Evolutionary conservation across 2,329 filamentous ascomycete genomes (phyloP).

Genomic region (Aureobasidium namibiae): DNA sequence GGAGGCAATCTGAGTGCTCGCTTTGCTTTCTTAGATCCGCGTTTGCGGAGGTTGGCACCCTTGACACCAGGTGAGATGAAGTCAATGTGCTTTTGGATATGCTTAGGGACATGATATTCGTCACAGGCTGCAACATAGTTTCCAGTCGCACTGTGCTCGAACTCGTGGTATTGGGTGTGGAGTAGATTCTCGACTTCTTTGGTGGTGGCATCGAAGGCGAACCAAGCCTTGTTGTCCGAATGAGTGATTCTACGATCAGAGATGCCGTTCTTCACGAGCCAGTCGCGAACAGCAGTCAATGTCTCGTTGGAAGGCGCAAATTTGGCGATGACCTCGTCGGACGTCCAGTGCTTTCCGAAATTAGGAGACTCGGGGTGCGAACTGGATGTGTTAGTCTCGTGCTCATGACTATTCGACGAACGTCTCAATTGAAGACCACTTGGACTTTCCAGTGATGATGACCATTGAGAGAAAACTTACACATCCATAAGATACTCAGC

Average conservation of each 20-base stretch:
- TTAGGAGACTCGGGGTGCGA: slow-evolving; percentile 24
- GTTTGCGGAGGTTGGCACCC: slow-evolving; percentile 16
- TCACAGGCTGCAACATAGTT: slow-evolving; percentile 18
- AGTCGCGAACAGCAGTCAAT: slow-evolving; percentile 19
- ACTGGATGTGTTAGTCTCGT: slow-evolving; percentile 8
- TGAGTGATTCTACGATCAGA: slow-evolving; percentile 20
- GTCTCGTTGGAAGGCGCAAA: slow-evolving; percentile 22
- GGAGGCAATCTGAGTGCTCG: neutral
- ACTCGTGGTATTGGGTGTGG: slow-evolving; percentile 22
- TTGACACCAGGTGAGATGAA: slow-evolving; percentile 25
- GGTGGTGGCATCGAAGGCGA: slow-evolving; percentile 25
- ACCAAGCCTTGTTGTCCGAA: slow-evolving; percentile 27
- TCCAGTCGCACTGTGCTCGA: slow-evolving; percentile 19
- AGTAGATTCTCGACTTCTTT: slow-evolving; percentile 22
- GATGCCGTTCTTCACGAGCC: slow-evolving; percentile 19
- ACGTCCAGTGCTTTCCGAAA: slow-evolving; percentile 29
- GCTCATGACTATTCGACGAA: neutral
- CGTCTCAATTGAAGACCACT: neutral
- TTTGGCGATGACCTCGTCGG: slow-evolving; percentile 21
- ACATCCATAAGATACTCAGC: slow-evolving; percentile 26
- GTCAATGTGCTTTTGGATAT: slow-evolving; percentile 20
- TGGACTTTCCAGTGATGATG: neutral
- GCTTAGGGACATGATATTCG: slow-evolving; percentile 20
- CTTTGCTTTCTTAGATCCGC: slow-evolving; percentile 13
- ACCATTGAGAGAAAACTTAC: slow-evolving; percentile 8